These are phyloP conservation scores for Acer campestre DNA, from an alignment of 345 rosid genomes.

Conservation along the genomic window DNA sequence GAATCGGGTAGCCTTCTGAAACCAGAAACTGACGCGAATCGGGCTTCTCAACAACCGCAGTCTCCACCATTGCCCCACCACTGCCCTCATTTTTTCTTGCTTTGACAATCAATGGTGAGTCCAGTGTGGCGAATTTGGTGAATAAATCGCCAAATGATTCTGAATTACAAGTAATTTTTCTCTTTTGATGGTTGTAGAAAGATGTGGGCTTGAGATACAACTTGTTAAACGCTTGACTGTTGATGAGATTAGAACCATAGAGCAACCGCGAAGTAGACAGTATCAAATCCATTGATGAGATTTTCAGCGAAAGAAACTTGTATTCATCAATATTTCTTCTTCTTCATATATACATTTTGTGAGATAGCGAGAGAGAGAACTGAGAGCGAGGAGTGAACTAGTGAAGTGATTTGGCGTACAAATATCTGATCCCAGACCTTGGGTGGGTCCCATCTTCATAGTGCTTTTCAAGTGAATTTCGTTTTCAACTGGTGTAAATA, in stretches of 20 bases:
- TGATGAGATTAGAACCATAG: background rate
- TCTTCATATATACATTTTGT: background rate
- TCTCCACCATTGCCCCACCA: constrained; percentile 31
- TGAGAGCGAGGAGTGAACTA: no score
- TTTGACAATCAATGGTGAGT: constrained; percentile 13
- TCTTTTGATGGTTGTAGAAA: background rate
- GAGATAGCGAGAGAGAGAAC: background rate
- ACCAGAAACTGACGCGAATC: constrained; percentile 38
- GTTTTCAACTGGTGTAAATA: no score
- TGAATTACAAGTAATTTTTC: background rate
- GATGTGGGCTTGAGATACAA: background rate
- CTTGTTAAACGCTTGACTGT: background rate
- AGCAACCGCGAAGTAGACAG: background rate
- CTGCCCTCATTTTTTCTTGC: constrained; percentile 35
- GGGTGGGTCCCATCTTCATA: no score
- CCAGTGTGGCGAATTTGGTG: background rate
- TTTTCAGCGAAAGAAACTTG: background rate
- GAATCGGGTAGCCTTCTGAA: constrained; percentile 64
- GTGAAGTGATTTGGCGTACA: no score
- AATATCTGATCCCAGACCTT: no score
- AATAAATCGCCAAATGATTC: background rate
- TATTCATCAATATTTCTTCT: background rate
- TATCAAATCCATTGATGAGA: background rate
- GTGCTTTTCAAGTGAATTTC: no score
- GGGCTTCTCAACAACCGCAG: constrained; percentile 50